Evolutionary conservation across 2,329 filamentous ascomycete species (phyloP), one percentile per base, ranked within the genome.

Genomic region (Colletotrichum siamense): DNA sequence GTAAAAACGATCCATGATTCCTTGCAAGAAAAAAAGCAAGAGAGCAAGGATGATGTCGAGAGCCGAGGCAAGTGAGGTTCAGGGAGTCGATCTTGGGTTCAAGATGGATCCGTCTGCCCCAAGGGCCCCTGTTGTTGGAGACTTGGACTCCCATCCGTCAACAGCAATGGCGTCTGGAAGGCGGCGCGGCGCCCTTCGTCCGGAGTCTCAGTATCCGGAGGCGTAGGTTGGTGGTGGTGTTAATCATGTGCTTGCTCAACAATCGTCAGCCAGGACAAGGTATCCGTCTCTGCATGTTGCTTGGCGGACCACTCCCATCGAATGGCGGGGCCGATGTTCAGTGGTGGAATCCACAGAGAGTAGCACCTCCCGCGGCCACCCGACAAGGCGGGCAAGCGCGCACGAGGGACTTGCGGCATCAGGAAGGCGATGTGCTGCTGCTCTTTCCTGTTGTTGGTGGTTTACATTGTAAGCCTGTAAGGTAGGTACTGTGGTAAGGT

Each of bases 241-340:
- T 69, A 57, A 73, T 69, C 73, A 76, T 76, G 73, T 76, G 73
- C 64, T 64, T 69, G 73, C 73, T 76, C 73, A 76, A 76, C 73
- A 76, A 76, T 73, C 61, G 52, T 44, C 24, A 26, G 30, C 30
- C 30, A 49, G 26, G 64, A 36, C 28, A 69, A 36, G 49, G 52
- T 69, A 32, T 30, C 39, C 24, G 49, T 16, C 16, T 16, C 30
- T 57, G 64, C 28, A 69, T 36, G 10, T 13, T 59, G 55, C 73
- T 73, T 76, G 70, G 73, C 73, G 63, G 64, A 49, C 70, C 64
- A 49, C 32, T 28, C 8, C 24, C 22, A 34, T 76, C 73, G 64
- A 76, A 73, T 64, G 16, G 55, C 28, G 24, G 64, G 39, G 26
- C 44, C 28, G 15, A 44, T 61, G 65, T 26, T 72, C 55, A 64